Conservation (phyloP, 805 yeast genomes). For the Saccharomycopsis schoenii region DNA sequence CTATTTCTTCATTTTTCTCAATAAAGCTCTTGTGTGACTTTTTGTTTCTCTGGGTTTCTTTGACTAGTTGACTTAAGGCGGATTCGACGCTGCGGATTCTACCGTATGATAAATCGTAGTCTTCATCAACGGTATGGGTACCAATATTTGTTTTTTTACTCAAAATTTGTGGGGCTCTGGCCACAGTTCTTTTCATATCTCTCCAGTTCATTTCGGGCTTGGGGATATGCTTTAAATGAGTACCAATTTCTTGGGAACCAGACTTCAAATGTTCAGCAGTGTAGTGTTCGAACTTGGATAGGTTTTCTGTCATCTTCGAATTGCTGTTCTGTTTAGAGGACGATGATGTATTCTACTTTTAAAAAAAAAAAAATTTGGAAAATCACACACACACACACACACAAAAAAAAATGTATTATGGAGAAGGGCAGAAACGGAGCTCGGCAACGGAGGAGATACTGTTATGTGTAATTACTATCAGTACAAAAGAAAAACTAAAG, state of each 20-base stretch:
- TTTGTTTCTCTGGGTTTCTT: slow-evolving; percentile 7
- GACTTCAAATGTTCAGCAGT: not conserved
- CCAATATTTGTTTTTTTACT: slow-evolving; percentile 12
- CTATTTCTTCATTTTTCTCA: slow-evolving; percentile 10
- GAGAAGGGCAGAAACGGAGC: not conserved
- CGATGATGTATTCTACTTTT: not conserved
- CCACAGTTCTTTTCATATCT: slow-evolving; percentile 13
- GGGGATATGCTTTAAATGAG: slow-evolving; percentile 13
- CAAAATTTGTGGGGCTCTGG: slow-evolving; percentile 16
- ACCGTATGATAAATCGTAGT: slow-evolving; percentile 4
- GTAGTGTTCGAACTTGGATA: not conserved
- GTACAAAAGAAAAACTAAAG: too few relatives aligned
- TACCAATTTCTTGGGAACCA: not conserved
- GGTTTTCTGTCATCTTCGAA: not conserved
- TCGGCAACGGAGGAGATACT: not conserved
- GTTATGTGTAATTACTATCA: not conserved
- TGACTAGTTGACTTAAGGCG: slow-evolving; percentile 1
- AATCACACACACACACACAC: not conserved
- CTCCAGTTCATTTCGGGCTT: slow-evolving; percentile 14
- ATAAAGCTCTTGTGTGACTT: slow-evolving; percentile 9
- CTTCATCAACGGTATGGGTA: slow-evolving; percentile 8
- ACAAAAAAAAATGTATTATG: not conserved
- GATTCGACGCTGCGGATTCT: slow-evolving; percentile 5
- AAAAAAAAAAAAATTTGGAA: not conserved
- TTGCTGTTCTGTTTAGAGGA: too few relatives aligned